phyloP scores from a whole-genome alignment of 306 rosid species.

The Vachellia pachyceras region DNA sequence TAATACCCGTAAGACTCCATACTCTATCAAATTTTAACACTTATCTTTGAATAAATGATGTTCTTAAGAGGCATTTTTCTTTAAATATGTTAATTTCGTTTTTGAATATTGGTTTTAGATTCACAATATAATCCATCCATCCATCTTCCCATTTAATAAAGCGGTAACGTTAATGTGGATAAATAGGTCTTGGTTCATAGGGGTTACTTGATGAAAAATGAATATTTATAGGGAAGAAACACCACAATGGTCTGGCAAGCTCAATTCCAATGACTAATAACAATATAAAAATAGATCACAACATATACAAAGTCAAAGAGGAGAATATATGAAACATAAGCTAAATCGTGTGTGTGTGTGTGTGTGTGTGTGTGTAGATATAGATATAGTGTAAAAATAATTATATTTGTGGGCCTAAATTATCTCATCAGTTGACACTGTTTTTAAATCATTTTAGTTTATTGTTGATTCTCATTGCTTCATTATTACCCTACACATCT shows the following conservation, averaged over 20 bases:
- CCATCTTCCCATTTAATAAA: neutral
- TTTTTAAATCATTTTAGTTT: neutral
- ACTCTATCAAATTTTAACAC: neutral
- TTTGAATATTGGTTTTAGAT: neutral
- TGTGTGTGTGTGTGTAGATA: too few relatives aligned
- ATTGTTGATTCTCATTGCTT: neutral
- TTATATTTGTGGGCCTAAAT: neutral
- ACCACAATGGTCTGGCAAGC: neutral
- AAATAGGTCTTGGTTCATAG: neutral
- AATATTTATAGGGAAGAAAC: neutral
- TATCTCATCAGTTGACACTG: neutral
- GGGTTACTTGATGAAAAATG: neutral
- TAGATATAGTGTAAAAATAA: too few relatives aligned
- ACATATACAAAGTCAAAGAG: neutral
- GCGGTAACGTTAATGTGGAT: neutral
- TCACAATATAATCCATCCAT: neutral
- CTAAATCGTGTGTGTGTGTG: too few relatives aligned
- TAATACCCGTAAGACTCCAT: too few relatives aligned
- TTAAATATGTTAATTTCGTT: constrained; percentile 23
- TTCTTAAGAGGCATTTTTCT: neutral
- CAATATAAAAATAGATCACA: neutral
- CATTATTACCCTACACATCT: neutral
- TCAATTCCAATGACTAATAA: neutral
- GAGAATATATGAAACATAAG: too few relatives aligned
- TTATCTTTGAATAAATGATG: neutral